phyloP scores from a whole-genome alignment of 2,329 filamentous ascomycete genomes.

The Alternaria brassicicola region DNA sequence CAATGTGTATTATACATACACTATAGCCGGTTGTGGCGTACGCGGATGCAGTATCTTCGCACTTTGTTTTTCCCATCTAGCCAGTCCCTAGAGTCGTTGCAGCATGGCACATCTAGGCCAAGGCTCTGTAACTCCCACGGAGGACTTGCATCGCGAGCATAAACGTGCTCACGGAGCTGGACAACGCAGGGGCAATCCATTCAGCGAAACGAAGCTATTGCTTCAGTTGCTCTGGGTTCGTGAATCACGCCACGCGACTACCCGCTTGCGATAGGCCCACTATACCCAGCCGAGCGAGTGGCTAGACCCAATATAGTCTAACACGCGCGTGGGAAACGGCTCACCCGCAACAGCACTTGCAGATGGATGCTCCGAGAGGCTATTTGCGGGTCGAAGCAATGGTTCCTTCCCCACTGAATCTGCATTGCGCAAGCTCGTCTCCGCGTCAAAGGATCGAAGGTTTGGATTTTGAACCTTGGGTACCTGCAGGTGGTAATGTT shows the following conservation, averaged over 20 bases:
- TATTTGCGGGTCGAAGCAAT: slow-evolving; percentile 3
- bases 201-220: slow-evolving; percentile 9
- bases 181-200: slow-evolving; percentile 7
- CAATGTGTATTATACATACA: background rate
- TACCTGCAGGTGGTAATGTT: background rate
- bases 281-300: background rate
- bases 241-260: slow-evolving; percentile 16
- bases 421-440: slow-evolving; percentile 20
- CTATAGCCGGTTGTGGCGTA: background rate
- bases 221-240: slow-evolving; percentile 7
- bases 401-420: slow-evolving; percentile 2
- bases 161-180: background rate
- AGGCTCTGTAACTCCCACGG: background rate
- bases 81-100: background rate
- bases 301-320: background rate
- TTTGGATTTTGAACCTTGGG: slow-evolving; percentile 6
- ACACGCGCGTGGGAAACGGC: slow-evolving; percentile 10
- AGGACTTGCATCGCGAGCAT: background rate
- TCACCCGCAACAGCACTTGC: background rate
- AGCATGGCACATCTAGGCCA: background rate
- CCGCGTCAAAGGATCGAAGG: slow-evolving; percentile 14
- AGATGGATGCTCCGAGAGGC: background rate
- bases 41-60: background rate
- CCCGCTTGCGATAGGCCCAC: background rate
- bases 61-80: background rate